Evolutionary conservation across 768 basidiomycete species (phyloP).

Genomic region (Punctularia strigosozonata): DNA sequence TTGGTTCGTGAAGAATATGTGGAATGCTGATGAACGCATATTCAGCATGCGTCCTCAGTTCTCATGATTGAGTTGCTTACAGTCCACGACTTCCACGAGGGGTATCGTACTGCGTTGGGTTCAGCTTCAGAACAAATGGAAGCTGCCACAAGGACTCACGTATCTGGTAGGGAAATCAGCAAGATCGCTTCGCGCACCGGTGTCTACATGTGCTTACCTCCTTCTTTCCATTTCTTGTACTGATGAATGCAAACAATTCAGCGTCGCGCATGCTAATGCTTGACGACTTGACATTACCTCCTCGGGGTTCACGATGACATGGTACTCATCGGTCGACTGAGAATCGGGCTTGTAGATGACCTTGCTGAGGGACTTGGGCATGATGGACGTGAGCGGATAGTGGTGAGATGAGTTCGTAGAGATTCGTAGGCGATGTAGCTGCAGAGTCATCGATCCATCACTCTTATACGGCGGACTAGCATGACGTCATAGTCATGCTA

Average conservation of each 20-base stretch:
- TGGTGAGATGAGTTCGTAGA: no score
- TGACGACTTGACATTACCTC: conserved; percentile 32
- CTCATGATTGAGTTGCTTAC: conserved; percentile 30
- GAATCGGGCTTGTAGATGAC: conserved; percentile 73
- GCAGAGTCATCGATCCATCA: not conserved
- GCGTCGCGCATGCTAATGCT: not conserved
- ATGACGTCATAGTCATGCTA: not conserved
- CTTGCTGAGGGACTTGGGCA: conserved; percentile 44
- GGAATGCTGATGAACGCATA: conserved; percentile 39
- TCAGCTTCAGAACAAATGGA: conserved; percentile 4
- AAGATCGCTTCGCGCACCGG: not conserved
- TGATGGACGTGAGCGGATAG: conserved; percentile 12
- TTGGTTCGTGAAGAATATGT: conserved; percentile 58
- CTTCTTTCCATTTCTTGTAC: conserved; percentile 72
- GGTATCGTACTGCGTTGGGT: conserved; percentile 43
- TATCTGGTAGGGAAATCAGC: conserved; percentile 35
- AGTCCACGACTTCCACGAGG: conserved; percentile 69
- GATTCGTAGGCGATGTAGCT: not conserved
- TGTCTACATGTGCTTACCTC: conserved; percentile 39
- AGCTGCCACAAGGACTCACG: conserved; percentile 28
- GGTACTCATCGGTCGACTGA: conserved; percentile 63
- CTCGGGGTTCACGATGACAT: conserved; percentile 50
- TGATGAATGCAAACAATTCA: conserved; percentile 16
- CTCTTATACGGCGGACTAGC: not conserved
- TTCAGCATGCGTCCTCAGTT: not conserved